Evolutionary conservation across 2,329 filamentous ascomycete species (phyloP), one percentile per base, ranked within the genome.

Genomic region (Incumbomyces delicatus): DNA sequence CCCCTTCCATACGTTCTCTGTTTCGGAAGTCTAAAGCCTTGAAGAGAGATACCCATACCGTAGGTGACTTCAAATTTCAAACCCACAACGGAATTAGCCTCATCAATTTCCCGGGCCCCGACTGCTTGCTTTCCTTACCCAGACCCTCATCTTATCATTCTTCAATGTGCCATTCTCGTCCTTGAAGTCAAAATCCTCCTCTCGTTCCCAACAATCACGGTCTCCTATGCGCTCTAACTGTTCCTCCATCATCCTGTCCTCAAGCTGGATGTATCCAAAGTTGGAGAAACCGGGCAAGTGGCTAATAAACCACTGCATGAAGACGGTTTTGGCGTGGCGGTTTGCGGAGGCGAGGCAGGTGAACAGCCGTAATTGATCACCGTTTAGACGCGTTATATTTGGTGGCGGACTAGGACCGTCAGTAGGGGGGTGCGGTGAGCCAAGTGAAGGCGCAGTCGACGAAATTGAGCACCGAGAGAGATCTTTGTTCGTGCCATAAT

Each of bases 41-140:
- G n/a, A n/a, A n/a, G n/a, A n/a, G n/a, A n/a, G n/a, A n/a, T n/a
- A n/a, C n/a, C n/a, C n/a, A n/a, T n/a, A n/a, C n/a, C n/a, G n/a
- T n/a, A n/a, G n/a, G n/a, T n/a, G n/a, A n/a, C n/a, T n/a, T n/a
- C n/a, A n/a, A n/a, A n/a, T n/a, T n/a, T 27, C 22, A 5, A 27
- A 5, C 22, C 8, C 22, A 27, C 22, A 27, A 27, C 4, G 22
- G 22, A 27, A 27, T 27, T 27, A 8, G 8, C 17, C n/a, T 20
- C 27, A 32, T 54, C 49, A 57, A 46, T 57, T 57, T 10, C 44
- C 44, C 8, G 55, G 55, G 8, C 55, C 55, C 8, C 41, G 35
- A 14, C 53, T 49, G 18, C 49, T 46, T n/a, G 45, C 39, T 41
- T 46, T 50, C 35, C 46, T 43, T 3, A 57, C 54, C 51, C 51